Evolutionary conservation across 768 basidiomycete species (phyloP).

Genomic region (Tulasnella sp.): DNA sequence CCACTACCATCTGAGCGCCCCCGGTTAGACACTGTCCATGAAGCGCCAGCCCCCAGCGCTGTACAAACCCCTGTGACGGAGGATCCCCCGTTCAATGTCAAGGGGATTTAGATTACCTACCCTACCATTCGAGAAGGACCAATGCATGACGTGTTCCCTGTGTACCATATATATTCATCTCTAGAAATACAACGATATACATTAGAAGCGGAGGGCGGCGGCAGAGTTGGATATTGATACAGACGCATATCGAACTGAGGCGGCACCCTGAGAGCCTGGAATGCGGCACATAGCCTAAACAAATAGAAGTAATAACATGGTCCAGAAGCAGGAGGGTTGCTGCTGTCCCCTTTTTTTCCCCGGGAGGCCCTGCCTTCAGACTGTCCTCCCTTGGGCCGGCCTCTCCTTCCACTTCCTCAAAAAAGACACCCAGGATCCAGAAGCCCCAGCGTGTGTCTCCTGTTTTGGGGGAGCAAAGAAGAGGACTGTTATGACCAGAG

Average conservation of each 20-base stretch:
- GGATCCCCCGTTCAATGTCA: background rate
- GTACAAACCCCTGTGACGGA: background rate
- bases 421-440: background rate
- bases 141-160: background rate
- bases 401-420: conserved; percentile 6
- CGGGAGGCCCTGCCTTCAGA: background rate
- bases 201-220: background rate
- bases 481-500: background rate
- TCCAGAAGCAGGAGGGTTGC: background rate
- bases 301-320: background rate
- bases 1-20: background rate
- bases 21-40: background rate
- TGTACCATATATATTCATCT: background rate
- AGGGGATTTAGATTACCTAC: background rate
- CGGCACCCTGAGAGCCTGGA: background rate
- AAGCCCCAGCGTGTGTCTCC: background rate
- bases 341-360: background rate
- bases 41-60: background rate
- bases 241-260: background rate
- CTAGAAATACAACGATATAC: background rate
- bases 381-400: background rate
- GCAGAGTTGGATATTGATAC: background rate
- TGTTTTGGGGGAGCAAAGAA: background rate
- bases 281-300: background rate
- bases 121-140: background rate